Base-by-base conservation (phyloP, 2,329 filamentous ascomycete genomes). In the Elsinoe batatas region DNA sequence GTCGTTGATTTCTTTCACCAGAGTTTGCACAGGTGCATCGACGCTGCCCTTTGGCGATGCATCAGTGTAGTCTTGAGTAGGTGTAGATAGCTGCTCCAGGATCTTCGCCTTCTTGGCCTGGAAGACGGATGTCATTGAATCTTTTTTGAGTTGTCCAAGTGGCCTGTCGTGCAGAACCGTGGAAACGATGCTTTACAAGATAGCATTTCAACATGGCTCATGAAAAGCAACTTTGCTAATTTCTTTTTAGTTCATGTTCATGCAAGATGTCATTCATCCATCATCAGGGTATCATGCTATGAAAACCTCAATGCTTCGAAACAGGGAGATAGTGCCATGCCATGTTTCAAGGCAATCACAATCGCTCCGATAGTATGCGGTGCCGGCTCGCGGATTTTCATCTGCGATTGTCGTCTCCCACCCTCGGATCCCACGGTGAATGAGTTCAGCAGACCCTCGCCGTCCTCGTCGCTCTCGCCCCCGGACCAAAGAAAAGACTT, bases 31-130 rank as follows among this genome's bases (percentile, higher is more conserved):
- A 0, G 83, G 85, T 47, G 74, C 80, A 68, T 97, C 91, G 17
- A 97, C 80, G 0, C 83, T 86, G 13, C 91, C 91, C 73, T 96
- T 96, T 2, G 91, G 91, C 1, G 88, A 95, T 6, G 85, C 78
- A 70, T 96, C 91, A 38, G 81, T 80, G 70, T 95, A 95, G 58
- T 86, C 79, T 3, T 75, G 77, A 42, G 81, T 79, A 1, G 89
- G 85, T 3, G 82, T 76, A 7, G 81, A 74, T 2, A 96, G 82
- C 61, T 84, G 80, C 40, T 77, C 71, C 12, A 96, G 73, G 61
- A 95, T 94, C 58, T 79, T 82, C 53, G 71, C 68, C 71, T 96
- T 97, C 67, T 82, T 86, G 44, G 63, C 61, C 32, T 64, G 58
- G 58, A 76, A 76, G 15, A 64, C 64, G 37, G 57, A 53, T 17